Percentiles rank a stretch among this genome's conserved stretches.
phyloP scores from a whole-genome alignment of 116 monocot species.

The Papilionanthe hybrid region DNA sequence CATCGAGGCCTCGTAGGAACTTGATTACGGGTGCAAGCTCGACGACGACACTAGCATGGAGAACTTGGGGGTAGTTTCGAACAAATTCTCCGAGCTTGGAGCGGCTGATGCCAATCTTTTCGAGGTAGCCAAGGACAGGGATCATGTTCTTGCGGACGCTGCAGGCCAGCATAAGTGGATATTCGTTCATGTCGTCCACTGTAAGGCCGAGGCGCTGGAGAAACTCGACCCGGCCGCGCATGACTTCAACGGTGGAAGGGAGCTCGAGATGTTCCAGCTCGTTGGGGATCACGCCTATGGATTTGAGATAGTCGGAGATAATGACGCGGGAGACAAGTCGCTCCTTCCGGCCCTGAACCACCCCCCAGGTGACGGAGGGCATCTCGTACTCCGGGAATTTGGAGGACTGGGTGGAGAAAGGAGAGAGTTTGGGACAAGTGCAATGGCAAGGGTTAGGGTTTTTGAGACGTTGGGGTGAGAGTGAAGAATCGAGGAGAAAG shows the following conservation, averaged over 20 bases:
- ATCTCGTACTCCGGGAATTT: conserved; percentile 23
- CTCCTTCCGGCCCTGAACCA: conserved; percentile 26
- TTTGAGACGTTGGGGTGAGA: background rate
- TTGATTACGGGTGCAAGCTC: conserved; percentile 18
- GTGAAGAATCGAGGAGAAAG: background rate
- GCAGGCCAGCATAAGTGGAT: conserved; percentile 24
- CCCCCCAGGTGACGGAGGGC: conserved; percentile 29
- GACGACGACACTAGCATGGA: conserved; percentile 27
- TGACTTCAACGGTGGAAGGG: conserved; percentile 25
- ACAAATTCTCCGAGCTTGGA: conserved; percentile 16
- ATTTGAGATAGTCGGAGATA: conserved; percentile 29
- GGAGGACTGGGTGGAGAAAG: conserved; percentile 8
- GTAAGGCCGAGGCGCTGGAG: conserved; percentile 21
- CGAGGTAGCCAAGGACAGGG: conserved; percentile 19
- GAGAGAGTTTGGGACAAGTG: background rate
- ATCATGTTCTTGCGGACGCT: conserved; percentile 25
- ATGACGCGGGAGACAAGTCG: conserved; percentile 26
- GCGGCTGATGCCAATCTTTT: conserved; percentile 16
- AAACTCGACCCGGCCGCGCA: conserved; percentile 21
- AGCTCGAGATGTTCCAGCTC: conserved; percentile 23
- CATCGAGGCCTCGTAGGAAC: conserved; percentile 23
- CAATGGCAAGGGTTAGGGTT: background rate
- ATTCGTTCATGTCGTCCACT: conserved; percentile 23
- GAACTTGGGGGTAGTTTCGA: conserved; percentile 17
- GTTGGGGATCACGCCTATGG: conserved; percentile 24